These are phyloP conservation scores for Ulvella scutata DNA, from an alignment of 139 green algal genomes.

Conservation along the genomic window DNA sequence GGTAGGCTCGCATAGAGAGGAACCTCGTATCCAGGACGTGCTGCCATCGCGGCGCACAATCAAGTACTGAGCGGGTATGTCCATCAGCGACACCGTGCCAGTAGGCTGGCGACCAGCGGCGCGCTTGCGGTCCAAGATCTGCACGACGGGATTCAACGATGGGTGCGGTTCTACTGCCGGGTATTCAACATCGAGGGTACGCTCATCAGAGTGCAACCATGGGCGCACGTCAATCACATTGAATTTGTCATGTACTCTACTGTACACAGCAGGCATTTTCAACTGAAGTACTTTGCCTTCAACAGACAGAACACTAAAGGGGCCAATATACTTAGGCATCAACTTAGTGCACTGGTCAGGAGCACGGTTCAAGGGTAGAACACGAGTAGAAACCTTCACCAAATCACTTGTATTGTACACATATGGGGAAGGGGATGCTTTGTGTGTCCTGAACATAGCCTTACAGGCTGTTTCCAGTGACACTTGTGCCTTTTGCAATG, in stretches of 20 bases:
- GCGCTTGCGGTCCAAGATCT: neutral
- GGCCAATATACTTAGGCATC: neutral
- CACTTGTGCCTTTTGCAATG: too few species aligned
- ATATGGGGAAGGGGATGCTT: neutral
- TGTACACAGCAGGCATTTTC: neutral
- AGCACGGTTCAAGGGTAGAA: too few species aligned
- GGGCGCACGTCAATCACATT: neutral
- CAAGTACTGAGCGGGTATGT: neutral
- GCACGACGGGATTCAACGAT: neutral
- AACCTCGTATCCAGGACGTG: neutral
- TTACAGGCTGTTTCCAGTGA: too few species aligned
- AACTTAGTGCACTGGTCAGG: neutral
- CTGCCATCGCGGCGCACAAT: neutral
- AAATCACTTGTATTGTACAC: neutral
- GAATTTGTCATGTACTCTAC: neutral
- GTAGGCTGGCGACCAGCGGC: neutral
- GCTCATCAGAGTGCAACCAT: neutral
- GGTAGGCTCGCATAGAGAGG: neutral
- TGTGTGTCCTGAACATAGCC: too few species aligned
- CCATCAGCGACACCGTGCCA: neutral
- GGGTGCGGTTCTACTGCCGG: neutral
- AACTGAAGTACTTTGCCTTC: neutral
- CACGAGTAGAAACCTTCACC: too few species aligned
- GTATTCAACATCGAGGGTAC: neutral
- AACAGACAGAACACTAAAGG: neutral